Percentiles rank a stretch among this genome's conserved stretches.
Evolutionary conservation across 441 rosid genomes (phyloP).

Genomic region (Omphalea diandra): DNA sequence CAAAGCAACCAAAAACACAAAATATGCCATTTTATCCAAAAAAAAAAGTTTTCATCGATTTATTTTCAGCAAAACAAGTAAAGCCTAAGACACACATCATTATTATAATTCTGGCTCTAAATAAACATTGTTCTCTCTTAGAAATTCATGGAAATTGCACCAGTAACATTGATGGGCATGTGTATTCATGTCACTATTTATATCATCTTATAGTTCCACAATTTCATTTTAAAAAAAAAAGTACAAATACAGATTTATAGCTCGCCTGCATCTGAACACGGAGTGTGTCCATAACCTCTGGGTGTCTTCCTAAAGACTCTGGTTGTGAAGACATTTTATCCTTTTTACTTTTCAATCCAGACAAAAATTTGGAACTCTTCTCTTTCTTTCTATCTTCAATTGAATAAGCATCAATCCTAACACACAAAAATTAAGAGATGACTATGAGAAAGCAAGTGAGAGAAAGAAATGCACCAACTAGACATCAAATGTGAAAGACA

Average conservation of each 20-base stretch:
- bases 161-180: neutral
- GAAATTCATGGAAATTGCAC: conserved; percentile 6
- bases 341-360: conserved; percentile 70
- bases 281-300: conserved; percentile 56
- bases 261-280: conserved; percentile 98
- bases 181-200: neutral
- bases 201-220: neutral
- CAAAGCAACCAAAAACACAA: no score
- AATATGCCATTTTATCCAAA: no score
- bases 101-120: neutral
- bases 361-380: conserved; percentile 73
- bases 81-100: neutral
- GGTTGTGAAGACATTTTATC: conserved; percentile 52
- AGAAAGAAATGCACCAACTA: conserved; percentile 14
- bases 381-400: conserved; percentile 66
- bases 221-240: neutral
- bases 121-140: neutral
- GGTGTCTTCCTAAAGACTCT: conserved; percentile 53
- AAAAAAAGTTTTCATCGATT: no score
- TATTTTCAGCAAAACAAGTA: no score
- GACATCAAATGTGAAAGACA: conserved; percentile 10
- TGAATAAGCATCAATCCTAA: conserved; percentile 59
- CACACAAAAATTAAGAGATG: conserved; percentile 20
- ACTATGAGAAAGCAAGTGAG: conserved; percentile 20
- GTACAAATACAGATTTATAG: conserved; percentile 8